Evolutionary conservation across 1,139 yeast species (phyloP).

Genomic region (Blastobotrys capitulatus): DNA sequence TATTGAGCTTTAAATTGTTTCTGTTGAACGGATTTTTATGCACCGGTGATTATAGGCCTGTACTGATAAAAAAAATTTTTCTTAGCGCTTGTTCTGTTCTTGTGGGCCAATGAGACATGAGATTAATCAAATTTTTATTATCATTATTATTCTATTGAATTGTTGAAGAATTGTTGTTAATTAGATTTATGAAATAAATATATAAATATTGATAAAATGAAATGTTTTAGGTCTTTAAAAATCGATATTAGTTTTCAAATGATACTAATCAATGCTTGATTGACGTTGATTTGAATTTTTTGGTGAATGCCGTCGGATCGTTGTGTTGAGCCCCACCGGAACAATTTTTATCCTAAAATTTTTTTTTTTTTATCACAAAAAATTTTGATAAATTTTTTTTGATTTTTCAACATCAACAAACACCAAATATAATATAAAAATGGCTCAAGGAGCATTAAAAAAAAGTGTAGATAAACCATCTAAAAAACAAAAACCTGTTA

Average conservation of each 20-base stretch:
- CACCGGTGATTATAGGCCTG: not conserved
- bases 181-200: too few species aligned
- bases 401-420: not conserved
- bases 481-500: conserved; percentile 21
- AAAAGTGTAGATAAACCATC: conserved; percentile 21
- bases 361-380: conserved; percentile 1
- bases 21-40: not conserved
- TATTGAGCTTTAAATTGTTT: too few species aligned
- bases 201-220: too few species aligned
- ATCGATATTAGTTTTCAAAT: too few species aligned
- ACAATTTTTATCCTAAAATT: not conserved
- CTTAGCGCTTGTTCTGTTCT: too few species aligned
- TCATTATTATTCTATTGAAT: too few species aligned
- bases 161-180: too few species aligned
- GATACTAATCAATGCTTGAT: too few species aligned
- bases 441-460: conserved; percentile 58
- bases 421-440: conserved; percentile 18
- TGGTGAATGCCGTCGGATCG: not conserved
- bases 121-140: too few species aligned
- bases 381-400: too few species aligned
- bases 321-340: not conserved
- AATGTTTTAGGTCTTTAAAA: too few species aligned
- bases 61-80: not conserved
- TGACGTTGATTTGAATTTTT: too few species aligned
- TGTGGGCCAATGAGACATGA: not conserved